Base-by-base conservation (phyloP, 2,329 filamentous ascomycete species). In the Parastagonospora avenae region DNA sequence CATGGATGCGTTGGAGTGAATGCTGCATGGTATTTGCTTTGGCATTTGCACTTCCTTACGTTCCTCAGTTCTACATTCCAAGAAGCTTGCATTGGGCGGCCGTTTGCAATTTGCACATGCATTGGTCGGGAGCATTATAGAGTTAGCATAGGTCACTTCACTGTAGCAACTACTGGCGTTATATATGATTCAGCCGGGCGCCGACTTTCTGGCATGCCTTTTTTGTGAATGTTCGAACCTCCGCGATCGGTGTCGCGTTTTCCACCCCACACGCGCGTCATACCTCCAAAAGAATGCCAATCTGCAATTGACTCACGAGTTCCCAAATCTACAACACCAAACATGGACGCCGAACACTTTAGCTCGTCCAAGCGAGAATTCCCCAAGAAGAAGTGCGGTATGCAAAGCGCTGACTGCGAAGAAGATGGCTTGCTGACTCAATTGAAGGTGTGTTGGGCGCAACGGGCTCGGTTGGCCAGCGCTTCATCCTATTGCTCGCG, bases 391-490 rank as follows among this genome's bases (percentile, higher is more conserved):
- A 79, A 80, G 70, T 82, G 80, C 73, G 79, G 79, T 81, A 50
- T 59, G 77, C 74, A 48, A 36, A 38, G 84, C 85, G 72, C 2
- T 30, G 28, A 30, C 30, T 28, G 2, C 8, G 24, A 14, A 19
- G 10, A 31, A 12, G 28, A 12, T 24, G 16, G 9, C 46, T 41
- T 45, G 37, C 60, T 67, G 33, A 67, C 48, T 37, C 28, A 42
- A 43, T 52, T 51, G 35, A 56, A 81, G 79, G 77, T 55, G 91
- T 97, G 50, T 85, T 97, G 49, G 92, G 93, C 65, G 91, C 89
- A 76, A 97, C 93, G 29, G 94, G 94, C 70, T 95, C 92, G 31
- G 93, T 97, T 11, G 93, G 93, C 65, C 92, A 96, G 77, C 87
- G 94, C 68, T 97, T 97, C 76, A 94, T 97, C 72, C 87, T 97